phyloP scores from a whole-genome alignment of 495 filamentous ascomycete species.

The Xylaria scruposa region DNA sequence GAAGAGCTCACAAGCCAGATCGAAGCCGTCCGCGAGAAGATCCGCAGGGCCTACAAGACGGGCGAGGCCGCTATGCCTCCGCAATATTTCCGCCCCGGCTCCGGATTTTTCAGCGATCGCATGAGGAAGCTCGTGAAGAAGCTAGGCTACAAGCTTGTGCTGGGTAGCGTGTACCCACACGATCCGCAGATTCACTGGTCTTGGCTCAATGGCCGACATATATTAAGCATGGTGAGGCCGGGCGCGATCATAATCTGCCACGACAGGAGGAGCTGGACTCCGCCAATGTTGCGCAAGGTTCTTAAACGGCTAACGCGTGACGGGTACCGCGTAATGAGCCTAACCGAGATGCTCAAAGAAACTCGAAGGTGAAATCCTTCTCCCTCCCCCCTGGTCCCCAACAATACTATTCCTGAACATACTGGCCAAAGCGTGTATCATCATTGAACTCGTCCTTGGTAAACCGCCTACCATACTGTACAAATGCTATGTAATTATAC shows the following conservation, averaged over 20 bases:
- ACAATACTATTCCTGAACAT: not conserved
- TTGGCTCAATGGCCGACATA: constrained; percentile 76
- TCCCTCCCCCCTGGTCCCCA: not conserved
- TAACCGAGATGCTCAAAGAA: constrained; percentile 66
- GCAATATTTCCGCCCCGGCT: constrained; percentile 79
- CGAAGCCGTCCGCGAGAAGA: constrained; percentile 51
- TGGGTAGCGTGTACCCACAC: constrained; percentile 86
- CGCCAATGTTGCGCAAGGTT: constrained; percentile 73
- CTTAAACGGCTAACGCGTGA: constrained; percentile 70
- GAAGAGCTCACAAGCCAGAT: constrained; percentile 54
- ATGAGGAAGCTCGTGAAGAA: constrained; percentile 63
- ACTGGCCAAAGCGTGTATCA: not conserved
- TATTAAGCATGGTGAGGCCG: constrained; percentile 76
- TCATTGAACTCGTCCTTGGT: not conserved
- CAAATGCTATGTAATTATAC: not conserved
- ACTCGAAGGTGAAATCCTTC: constrained; percentile 19
- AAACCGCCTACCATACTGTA: not conserved
- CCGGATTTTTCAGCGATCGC: constrained; percentile 74
- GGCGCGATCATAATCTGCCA: constrained; percentile 84
- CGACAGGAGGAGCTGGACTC: constrained; percentile 80
- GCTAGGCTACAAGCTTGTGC: constrained; percentile 69
- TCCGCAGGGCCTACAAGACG: constrained; percentile 60
- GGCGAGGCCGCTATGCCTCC: constrained; percentile 47
- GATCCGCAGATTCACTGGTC: constrained; percentile 76
- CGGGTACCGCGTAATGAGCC: constrained; percentile 71